phyloP scores from a whole-genome alignment of 208 protist genomes.

The Acanthamoeba triangularis region DNA sequence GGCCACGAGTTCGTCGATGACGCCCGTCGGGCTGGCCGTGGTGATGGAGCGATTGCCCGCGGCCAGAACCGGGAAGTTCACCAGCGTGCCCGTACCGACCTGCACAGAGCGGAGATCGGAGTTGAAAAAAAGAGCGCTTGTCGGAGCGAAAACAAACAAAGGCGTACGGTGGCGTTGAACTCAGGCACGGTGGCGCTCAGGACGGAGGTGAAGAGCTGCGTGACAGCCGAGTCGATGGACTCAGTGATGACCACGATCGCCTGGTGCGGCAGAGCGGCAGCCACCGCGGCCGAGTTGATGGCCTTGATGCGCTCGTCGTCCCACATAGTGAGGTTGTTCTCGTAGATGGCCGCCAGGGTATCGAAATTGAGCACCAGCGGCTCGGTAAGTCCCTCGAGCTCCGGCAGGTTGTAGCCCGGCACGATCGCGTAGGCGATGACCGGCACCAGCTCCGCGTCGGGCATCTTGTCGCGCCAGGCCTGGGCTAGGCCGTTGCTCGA shows the following conservation, averaged over 20 bases:
- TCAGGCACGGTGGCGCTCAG: not conserved
- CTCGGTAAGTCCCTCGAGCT: not conserved
- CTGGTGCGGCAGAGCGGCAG: not conserved
- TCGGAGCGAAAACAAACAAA: not conserved
- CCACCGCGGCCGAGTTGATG: not conserved
- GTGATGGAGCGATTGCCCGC: not conserved
- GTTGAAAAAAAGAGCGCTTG: not conserved
- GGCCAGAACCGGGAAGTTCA: not conserved
- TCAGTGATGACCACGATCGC: not conserved
- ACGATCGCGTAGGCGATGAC: constrained; percentile 28
- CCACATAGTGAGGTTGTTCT: not conserved
- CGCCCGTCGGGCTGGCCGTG: not conserved
- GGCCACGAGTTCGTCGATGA: not conserved
- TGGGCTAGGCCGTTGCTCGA: not conserved
- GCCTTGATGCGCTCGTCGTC: not conserved
- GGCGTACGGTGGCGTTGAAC: not conserved
- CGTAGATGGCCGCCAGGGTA: not conserved
- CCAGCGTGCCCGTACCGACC: not conserved
- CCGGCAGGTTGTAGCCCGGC: not conserved
- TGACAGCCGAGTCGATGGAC: not conserved
- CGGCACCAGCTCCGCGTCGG: not conserved
- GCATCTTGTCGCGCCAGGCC: not conserved
- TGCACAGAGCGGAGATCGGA: not conserved
- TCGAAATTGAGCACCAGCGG: not conserved
- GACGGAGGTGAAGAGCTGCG: not conserved